Evolutionary conservation across 2,329 filamentous ascomycete genomes (phyloP).

Genomic region (Ceratocystis cacaofunesta): DNA sequence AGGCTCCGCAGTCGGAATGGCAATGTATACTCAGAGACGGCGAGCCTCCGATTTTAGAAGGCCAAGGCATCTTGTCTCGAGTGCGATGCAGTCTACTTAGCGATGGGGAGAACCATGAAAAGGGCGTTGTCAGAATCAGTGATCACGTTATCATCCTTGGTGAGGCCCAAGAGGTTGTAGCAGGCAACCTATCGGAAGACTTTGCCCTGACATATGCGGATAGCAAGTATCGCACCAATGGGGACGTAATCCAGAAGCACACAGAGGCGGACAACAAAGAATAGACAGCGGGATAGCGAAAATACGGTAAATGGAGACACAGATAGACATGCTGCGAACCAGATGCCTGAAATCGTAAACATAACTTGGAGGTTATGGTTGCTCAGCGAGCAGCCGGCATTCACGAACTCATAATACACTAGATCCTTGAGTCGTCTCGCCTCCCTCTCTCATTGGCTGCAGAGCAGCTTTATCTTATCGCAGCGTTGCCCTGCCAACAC

Average conservation of each 20-base stretch:
- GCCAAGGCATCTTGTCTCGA: constrained; percentile 39
- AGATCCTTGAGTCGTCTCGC: too few relatives aligned
- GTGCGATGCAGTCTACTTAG: constrained; percentile 30
- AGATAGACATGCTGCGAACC: not conserved
- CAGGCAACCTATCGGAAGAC: constrained; percentile 23
- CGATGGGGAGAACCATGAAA: constrained; percentile 23
- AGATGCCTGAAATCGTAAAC: not conserved
- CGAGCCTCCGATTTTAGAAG: constrained; percentile 31
- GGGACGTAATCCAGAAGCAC: constrained; percentile 23
- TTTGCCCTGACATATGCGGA: constrained; percentile 38
- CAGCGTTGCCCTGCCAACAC: not conserved
- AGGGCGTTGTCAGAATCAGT: constrained; percentile 32
- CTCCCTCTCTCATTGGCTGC: not conserved
- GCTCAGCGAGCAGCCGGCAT: not conserved
- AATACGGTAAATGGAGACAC: not conserved
- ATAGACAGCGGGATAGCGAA: not conserved
- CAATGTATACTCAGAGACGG: not conserved
- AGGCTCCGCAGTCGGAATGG: constrained; percentile 18
- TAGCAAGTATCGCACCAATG: constrained; percentile 32
- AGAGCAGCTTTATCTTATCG: not conserved
- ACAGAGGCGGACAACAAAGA: constrained; percentile 14
- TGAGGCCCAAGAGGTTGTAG: constrained; percentile 34
- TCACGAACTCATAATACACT: too few relatives aligned
- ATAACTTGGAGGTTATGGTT: not conserved
- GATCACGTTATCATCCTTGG: constrained; percentile 40